These are phyloP conservation scores for Coprinellus micaceus DNA, from an alignment of 768 basidiomycete species.

Conservation along the genomic window DNA sequence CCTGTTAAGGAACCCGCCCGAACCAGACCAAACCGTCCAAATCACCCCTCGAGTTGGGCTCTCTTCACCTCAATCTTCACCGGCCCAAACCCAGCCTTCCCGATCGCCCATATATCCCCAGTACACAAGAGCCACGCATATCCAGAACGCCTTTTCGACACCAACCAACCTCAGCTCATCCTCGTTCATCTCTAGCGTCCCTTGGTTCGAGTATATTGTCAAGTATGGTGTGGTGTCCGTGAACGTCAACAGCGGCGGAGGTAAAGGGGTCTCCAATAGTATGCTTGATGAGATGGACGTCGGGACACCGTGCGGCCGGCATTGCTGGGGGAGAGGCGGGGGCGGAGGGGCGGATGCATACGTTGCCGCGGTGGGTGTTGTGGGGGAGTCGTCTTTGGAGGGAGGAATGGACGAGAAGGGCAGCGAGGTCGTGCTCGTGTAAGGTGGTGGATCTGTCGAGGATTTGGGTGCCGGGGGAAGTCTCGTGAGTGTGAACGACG, in stretches of 20 bases:
- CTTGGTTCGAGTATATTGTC: neutral
- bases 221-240: slow-evolving; percentile 5
- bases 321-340: neutral
- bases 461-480: neutral
- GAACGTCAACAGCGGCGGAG: slow-evolving; percentile 6
- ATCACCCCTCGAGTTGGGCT: neutral
- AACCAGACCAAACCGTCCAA: neutral
- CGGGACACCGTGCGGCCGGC: neutral
- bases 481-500: neutral
- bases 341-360: neutral
- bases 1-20: neutral
- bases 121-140: slow-evolving; percentile 70
- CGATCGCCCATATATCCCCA: slow-evolving; percentile 74
- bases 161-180: slow-evolving; percentile 38
- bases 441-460: neutral
- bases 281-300: slow-evolving; percentile 3
- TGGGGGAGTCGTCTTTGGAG: neutral
- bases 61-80: slow-evolving; percentile 3
- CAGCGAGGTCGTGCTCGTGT: neutral
- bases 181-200: slow-evolving; percentile 5
- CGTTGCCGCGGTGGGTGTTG: neutral
- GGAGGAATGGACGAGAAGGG: neutral
- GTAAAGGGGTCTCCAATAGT: slow-evolving; percentile 1
- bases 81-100: slow-evolving; percentile 40
- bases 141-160: slow-evolving; percentile 75